phyloP scores from a whole-genome alignment of 2,329 filamentous ascomycete genomes.

The Fonsecaea monophora region DNA sequence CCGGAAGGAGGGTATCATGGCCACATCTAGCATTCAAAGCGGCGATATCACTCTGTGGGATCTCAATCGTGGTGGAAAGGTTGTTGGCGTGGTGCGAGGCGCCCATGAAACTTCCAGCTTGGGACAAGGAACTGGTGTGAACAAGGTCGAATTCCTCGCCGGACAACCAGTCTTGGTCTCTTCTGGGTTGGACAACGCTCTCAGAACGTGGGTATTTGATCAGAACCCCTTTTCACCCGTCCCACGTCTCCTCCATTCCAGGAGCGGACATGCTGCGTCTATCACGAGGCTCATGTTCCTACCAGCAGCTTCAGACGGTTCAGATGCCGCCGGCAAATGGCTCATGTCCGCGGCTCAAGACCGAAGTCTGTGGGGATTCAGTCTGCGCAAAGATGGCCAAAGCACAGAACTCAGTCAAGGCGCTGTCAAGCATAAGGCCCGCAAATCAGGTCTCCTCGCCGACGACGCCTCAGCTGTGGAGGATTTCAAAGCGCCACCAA shows the following conservation, averaged over 20 bases:
- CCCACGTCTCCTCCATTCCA: slow-evolving; percentile 81
- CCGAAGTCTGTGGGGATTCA: slow-evolving; percentile 94
- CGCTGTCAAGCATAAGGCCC: slow-evolving; percentile 83
- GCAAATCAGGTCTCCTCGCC: slow-evolving; percentile 62
- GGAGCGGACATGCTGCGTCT: slow-evolving; percentile 87
- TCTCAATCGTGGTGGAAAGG: slow-evolving; percentile 83
- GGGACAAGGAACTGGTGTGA: slow-evolving; percentile 74
- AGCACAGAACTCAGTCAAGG: slow-evolving; percentile 93
- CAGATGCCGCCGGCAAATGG: slow-evolving; percentile 91
- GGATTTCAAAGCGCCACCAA: slow-evolving; percentile 83
- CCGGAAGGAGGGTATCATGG: slow-evolving; percentile 87
- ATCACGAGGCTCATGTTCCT: slow-evolving; percentile 84
- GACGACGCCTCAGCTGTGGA: slow-evolving; percentile 40
- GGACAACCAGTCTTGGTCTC: slow-evolving; percentile 91
- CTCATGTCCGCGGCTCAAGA: slow-evolving; percentile 87
- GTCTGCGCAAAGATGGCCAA: slow-evolving; percentile 90
- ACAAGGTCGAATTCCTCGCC: slow-evolving; percentile 83
- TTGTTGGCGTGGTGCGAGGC: slow-evolving; percentile 83
- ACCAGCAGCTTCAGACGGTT: slow-evolving; percentile 85
- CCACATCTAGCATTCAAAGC: slow-evolving; percentile 77
- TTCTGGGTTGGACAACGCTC: slow-evolving; percentile 88
- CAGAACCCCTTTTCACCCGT: slow-evolving; percentile 86
- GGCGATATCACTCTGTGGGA: slow-evolving; percentile 98
- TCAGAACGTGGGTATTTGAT: slow-evolving; percentile 97
- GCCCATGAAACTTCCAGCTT: slow-evolving; percentile 72